Base-by-base conservation (phyloP, 2,329 filamentous ascomycete genomes). In the Alternaria panax region DNA sequence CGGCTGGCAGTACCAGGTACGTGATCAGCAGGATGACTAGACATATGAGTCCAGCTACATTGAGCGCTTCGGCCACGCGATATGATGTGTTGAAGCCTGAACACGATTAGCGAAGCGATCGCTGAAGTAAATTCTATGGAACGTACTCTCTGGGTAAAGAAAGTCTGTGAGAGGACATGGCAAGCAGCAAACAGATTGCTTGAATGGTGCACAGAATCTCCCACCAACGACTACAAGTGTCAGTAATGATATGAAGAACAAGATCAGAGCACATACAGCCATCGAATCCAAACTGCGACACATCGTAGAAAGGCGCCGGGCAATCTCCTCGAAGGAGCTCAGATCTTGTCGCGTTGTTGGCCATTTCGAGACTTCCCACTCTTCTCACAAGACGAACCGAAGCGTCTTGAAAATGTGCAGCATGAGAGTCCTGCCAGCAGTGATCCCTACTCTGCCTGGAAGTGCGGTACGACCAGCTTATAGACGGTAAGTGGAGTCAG, bases 111-210 rank as follows among this genome's bases (percentile, higher is more conserved):
- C 7, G 14, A 24, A 14, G 20, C 25, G n/a, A 18, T 14, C 4
- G 18, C 38, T 70, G 68, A 34, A 8, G 16, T 43, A 9, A 60
- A 67, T 54, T 20, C 11, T 45, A 30, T 5, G 18, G n/a, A 16
- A 53, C 80, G 68, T 75, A 88, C 85, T 80, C 59, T 86, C 80
- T 22, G 84, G 82, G 68, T 90, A 90, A 41, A 86, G 79, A 89
- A 90, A 98, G 57, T 94, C 87, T 11, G 91, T 90, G 72, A 92
- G 84, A 30, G 95, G 95, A 77, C 95, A 99, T 62, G 95, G 95
- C 57, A 99, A 79, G 77, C 95, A 99, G 78, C 95, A 99, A 34
- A 82, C 83, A 5, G 88, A 68, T 85, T 66, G 5, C 70, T 56
- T 8, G 77, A 85, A 67, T 0, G 75, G 67, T 45, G 86, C 80